A percentile compares a stretch with the other conserved stretches of the same genome.
Evolutionary conservation across 345 rosid species (phyloP).

Genomic region (Psidium friedrichsthalianum): DNA sequence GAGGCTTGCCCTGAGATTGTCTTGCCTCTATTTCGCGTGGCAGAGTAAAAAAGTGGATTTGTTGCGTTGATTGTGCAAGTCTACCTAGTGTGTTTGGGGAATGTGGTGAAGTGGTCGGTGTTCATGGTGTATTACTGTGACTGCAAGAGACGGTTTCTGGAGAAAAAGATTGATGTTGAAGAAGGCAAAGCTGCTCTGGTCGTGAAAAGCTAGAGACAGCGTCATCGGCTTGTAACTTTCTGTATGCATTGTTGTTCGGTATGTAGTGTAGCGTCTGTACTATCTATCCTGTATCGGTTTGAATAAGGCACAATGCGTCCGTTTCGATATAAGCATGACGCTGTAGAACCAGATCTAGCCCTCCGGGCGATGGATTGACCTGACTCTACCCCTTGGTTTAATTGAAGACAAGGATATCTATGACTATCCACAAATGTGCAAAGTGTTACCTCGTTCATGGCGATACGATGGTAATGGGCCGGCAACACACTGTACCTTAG

Average conservation of each 20-base stretch:
- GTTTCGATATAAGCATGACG: not conserved
- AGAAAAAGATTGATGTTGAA: conserved; percentile 15
- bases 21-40: conserved; percentile 4
- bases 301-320: not conserved
- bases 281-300: not conserved
- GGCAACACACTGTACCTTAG: not conserved
- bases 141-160: conserved; percentile 7
- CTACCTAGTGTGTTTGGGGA: conserved; percentile 4
- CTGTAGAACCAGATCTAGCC: not conserved
- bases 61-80: not conserved
- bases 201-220: not conserved
- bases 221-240: not conserved
- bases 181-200: not conserved
- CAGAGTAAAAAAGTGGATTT: not conserved
- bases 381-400: not conserved
- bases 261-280: not conserved
- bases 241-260: not conserved
- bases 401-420: not conserved
- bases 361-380: not conserved
- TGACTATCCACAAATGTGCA: not conserved
- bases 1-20: conserved; percentile 7
- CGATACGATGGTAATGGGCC: not conserved
- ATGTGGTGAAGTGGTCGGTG: conserved; percentile 14
- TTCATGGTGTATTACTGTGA: conserved; percentile 11
- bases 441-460: not conserved